Evolutionary conservation across 139 green algal genomes (phyloP), one percentile per base, ranked within the genome.

Genomic region (Diplosphaera chodatii): DNA sequence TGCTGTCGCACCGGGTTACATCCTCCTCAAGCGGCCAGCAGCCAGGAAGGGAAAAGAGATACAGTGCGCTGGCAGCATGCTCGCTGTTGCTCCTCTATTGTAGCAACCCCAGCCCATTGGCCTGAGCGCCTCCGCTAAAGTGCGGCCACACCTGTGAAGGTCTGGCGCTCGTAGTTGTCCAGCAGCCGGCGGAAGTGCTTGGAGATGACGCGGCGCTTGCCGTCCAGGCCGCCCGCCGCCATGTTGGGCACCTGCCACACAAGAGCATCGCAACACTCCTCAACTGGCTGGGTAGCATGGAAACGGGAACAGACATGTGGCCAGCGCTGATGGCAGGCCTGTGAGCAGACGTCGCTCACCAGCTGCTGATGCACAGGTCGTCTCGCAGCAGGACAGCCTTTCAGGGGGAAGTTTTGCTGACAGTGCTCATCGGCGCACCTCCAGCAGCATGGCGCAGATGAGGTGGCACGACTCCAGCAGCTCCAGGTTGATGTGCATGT

Each of bases 401-500:
- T n/a, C 37, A 48, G 37, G 10, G 37, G 10, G 37, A 10, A 6
- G 37, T 48, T 6, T 20, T 48, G 37, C 37, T 20, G 8, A 48
- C 6, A 48, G 8, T 20, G 37, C 10, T 6, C 8, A 6, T 48
- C 10, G 48, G 3, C 48, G 18, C 48, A 59, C 89, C 90, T 99
- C 96, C 32, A 98, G 83, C 81, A 99, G 85, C 90, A 97, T 96
- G 27, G 93, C 92, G 23, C 67, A 91, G 30, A 96, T 92, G 31
- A 99, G 88, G 80, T 96, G 93, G 25, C 88, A 87, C 27, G 78
- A 82, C 85, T 99, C 96, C 64, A 99, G 78, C 70, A 99, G 82
- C 83, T 99, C 96, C 64, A 99, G 83, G 84, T 96, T 97, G 88
- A 99, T 97, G 86, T 99, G 96, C 91, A 98, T 97, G 87, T 99